A percentile compares a stretch with the other conserved stretches of the same genome.
These are phyloP conservation scores for Sicyos edulis DNA, from an alignment of 306 rosid genomes.

Conservation along the genomic window DNA sequence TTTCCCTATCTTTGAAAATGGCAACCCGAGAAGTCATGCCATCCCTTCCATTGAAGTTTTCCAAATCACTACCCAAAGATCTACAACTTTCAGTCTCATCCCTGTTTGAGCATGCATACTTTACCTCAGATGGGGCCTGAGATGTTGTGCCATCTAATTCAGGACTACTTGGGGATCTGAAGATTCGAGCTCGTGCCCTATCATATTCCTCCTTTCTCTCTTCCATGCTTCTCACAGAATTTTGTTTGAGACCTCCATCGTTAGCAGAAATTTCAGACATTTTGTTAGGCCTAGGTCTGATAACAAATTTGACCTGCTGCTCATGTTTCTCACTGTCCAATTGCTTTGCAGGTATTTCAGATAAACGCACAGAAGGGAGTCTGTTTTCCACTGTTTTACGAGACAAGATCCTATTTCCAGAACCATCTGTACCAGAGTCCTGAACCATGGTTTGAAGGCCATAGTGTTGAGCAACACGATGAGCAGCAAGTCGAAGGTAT, in stretches of 20 bases:
- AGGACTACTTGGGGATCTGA: constrained; percentile 48
- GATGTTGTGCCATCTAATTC: constrained; percentile 34
- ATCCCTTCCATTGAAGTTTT: constrained; percentile 67
- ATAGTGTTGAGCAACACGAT: constrained; percentile 94
- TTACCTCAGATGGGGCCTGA: constrained; percentile 54
- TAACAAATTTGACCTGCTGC: constrained; percentile 68
- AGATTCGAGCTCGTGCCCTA: constrained; percentile 93
- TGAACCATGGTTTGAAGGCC: constrained; percentile 91
- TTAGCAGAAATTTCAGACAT: constrained; percentile 30
- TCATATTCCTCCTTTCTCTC: constrained; percentile 97
- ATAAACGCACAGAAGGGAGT: constrained; percentile 72
- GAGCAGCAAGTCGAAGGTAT: constrained; percentile 92
- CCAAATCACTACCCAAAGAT: constrained; percentile 61
- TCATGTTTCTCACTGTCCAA: constrained; percentile 54
- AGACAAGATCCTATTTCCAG: constrained; percentile 78
- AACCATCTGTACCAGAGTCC: constrained; percentile 68
- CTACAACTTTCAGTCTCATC: constrained; percentile 57
- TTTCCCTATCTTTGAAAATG: constrained; percentile 82
- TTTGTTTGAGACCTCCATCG: constrained; percentile 46
- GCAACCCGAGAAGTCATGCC: constrained; percentile 75
- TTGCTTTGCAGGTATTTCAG: constrained; percentile 77
- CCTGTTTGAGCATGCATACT: constrained; percentile 48
- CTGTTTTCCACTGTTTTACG: constrained; percentile 67
- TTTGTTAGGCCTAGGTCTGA: constrained; percentile 84
- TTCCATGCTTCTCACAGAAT: constrained; percentile 69